Conservation (phyloP, 1,284 basidiomycete species). For the Cutaneotrichosporon sp. region DNA sequence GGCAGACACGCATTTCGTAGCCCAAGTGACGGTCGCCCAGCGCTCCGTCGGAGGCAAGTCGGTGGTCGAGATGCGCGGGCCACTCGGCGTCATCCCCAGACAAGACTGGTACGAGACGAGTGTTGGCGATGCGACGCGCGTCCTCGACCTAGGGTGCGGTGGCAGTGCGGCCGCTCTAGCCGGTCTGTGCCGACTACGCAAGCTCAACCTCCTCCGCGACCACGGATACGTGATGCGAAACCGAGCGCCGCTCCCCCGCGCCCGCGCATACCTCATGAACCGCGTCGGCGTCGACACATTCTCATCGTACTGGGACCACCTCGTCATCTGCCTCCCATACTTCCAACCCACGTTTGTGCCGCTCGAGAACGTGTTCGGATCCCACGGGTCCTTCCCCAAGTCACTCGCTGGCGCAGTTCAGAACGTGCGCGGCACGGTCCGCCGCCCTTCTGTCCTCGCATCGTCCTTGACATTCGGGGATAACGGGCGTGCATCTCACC, state of each 20-base stretch:
- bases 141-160: constrained; percentile 1
- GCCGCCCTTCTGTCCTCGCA: not conserved
- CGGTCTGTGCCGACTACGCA: not conserved
- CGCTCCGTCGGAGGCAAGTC: not conserved
- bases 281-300: constrained; percentile 7
- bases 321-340: constrained; percentile 1
- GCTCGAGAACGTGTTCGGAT: constrained; percentile 6
- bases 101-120: constrained; percentile 5
- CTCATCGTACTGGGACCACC: not conserved
- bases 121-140: not conserved
- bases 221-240: constrained; percentile 8
- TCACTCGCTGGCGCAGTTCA: not conserved
- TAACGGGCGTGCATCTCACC: constrained; percentile 3
- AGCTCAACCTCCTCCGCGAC: constrained; percentile 2
- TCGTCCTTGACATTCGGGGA: not conserved
- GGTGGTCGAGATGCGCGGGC: not conserved
- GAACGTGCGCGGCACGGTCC: not conserved
- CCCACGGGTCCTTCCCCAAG: constrained; percentile 4
- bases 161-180: not conserved
- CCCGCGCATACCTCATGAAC: constrained; percentile 6
- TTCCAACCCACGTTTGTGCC: constrained; percentile 8
- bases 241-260: not conserved
- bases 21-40: not conserved
- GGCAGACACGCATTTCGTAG: not conserved
- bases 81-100: constrained; percentile 1